Evolutionary conservation across 257 asterid genomes (phyloP).

Genomic region (Salvia hispanica): DNA sequence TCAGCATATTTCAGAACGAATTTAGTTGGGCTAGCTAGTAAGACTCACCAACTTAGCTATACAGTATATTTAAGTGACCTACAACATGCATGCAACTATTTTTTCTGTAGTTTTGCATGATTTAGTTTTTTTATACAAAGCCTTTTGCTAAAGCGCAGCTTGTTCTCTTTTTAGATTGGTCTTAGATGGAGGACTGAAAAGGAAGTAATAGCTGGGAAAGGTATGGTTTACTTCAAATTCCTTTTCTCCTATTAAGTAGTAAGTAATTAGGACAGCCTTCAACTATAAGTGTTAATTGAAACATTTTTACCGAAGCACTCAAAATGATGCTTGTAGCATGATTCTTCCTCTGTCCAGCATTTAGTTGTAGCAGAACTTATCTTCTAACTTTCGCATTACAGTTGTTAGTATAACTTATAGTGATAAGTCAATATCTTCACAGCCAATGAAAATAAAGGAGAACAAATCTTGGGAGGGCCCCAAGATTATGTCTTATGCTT

Average conservation of each 20-base stretch:
- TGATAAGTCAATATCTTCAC: conserved; percentile 10
- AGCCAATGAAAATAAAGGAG: background rate
- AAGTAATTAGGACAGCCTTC: background rate
- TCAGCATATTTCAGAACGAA: conserved; percentile 16
- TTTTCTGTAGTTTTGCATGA: conserved; percentile 5
- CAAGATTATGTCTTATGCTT: background rate
- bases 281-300: background rate
- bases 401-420: background rate
- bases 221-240: conserved; percentile 39
- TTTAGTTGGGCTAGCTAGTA: conserved; percentile 17
- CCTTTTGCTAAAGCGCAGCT: conserved; percentile 24
- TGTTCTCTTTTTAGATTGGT: conserved; percentile 66
- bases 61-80: conserved; percentile 12
- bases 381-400: background rate
- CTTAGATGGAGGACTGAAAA: conserved; percentile 98
- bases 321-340: conserved; percentile 24
- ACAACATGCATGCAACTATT: background rate
- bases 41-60: conserved; percentile 11
- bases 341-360: conserved; percentile 8
- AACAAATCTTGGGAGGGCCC: background rate
- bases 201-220: conserved; percentile 98
- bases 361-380: conserved; percentile 12
- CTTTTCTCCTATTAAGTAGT: background rate
- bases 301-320: conserved; percentile 14
- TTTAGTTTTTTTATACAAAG: conserved; percentile 1